Conservation (phyloP, 805 yeast genomes). For the Wickerhamomyces hampshirensis region DNA sequence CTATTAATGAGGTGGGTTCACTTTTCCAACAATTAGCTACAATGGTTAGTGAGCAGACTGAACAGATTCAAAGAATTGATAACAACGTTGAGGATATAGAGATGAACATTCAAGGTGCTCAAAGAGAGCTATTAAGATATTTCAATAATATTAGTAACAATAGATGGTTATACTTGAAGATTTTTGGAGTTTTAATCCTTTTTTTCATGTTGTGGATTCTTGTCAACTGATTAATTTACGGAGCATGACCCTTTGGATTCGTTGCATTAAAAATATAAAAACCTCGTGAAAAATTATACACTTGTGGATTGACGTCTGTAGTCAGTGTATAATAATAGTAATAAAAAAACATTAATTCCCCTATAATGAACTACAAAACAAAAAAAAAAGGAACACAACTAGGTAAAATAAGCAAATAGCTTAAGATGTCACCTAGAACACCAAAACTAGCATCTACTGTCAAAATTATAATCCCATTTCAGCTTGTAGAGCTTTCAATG, state of each 20-base stretch:
- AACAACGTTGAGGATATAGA: constrained; percentile 91
- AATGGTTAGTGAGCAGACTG: constrained; percentile 98
- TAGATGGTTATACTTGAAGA: constrained; percentile 86
- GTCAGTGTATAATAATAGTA: too few relatives aligned
- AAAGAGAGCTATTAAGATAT: constrained; percentile 85
- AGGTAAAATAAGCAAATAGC: too few relatives aligned
- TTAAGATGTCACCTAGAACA: too few relatives aligned
- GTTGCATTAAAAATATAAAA: too few relatives aligned
- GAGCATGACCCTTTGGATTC: too few relatives aligned
- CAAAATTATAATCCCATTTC: constrained; percentile 82
- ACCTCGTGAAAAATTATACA: too few relatives aligned
- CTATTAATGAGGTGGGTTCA: constrained; percentile 94
- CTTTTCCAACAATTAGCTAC: constrained; percentile 92
- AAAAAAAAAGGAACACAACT: too few relatives aligned
- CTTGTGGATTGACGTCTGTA: too few relatives aligned
- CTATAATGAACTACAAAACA: too few relatives aligned
- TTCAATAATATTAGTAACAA: constrained; percentile 84
- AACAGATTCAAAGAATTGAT: constrained; percentile 91
- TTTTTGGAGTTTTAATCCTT: constrained; percentile 80
- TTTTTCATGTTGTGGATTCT: constrained; percentile 77
- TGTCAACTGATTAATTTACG: too few relatives aligned
- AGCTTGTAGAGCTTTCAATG: constrained; percentile 73
- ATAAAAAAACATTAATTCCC: too few relatives aligned
- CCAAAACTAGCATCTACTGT: too few relatives aligned
- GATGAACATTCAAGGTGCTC: constrained; percentile 88